Evolutionary conservation across 306 rosid species (phyloP), one percentile per base, ranked within the genome.

Genomic region (Quercus ilex): DNA sequence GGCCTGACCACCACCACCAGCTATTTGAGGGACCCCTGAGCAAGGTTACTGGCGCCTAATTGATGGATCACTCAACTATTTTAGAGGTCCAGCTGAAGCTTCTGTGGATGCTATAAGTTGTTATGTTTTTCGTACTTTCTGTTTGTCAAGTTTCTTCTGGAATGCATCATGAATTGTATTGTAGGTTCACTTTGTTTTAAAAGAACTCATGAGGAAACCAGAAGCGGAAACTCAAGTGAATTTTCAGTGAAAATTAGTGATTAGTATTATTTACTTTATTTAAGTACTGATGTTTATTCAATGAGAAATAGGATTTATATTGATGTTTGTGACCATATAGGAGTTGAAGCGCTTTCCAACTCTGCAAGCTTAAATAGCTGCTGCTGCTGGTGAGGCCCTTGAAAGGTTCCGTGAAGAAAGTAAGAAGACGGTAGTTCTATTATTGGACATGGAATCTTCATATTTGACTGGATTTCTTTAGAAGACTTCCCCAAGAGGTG

Each of bases 11-110:
- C 33, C 33, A 31, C 33, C 5, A 31, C 5, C 33, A 31, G 33
- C 33, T 31, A 1, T 5, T 31, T 4, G 33, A 31, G 33, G 33
- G 33, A 31, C 99, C 68, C 99, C 98, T 1, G 99, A 95, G 89
- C 99, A 88, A 89, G 99, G 99, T 79, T 95, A 95, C 82, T 88
- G 98, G 55, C 96, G 99, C 53, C 88, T 95, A 57, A 95, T 95
- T 63, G 99, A 95, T 59, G 90, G 98, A 25, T 70, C 99, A 59
- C 92, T 95, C 12, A 80, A 78, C 76, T 95, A 91, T 88, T 95
- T 95, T 78, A 89, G 94, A 71, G 99, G 99, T 65, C 98, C 99
- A 23, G 90, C 99, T 74, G 99, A 95, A 84, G 99, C 99, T 82
- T 95, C 98, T 30, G 99, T 95, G 21, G 99, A 93, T 86, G 99